Percentiles rank a stretch among this genome's conserved stretches.
Evolutionary conservation across 441 rosid species (phyloP).

Genomic region (Biscutella laevigata): DNA sequence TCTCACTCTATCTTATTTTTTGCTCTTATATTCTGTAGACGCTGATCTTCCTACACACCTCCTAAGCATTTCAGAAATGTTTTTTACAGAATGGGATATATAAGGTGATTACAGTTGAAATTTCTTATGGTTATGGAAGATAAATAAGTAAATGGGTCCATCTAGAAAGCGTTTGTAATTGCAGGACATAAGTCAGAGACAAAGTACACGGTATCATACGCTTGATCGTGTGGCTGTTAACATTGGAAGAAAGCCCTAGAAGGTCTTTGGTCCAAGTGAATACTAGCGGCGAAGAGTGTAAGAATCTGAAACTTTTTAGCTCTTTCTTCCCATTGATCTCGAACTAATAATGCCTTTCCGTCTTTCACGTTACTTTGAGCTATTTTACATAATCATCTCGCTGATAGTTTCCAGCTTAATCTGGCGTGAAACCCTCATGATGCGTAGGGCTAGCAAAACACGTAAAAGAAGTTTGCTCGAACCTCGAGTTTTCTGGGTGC

Average conservation of each 20-base stretch:
- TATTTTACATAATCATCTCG: not conserved
- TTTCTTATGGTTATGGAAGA: no score
- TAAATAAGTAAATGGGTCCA: no score
- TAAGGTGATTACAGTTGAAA: no score
- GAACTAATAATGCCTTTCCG: not conserved
- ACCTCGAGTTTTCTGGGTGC: slow-evolving; percentile 75
- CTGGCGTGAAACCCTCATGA: slow-evolving; percentile 75
- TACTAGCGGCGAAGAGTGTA: slow-evolving; percentile 98
- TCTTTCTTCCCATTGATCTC: not conserved
- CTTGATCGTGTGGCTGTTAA: slow-evolving; percentile 60
- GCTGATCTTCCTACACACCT: no score
- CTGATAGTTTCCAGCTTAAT: slow-evolving; percentile 53
- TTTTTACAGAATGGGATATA: no score
- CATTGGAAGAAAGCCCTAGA: slow-evolving; percentile 69
- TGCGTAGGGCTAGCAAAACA: slow-evolving; percentile 77
- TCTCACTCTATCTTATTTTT: no score
- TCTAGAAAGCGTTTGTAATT: no score
- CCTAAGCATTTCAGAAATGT: no score
- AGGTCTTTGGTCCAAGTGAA: slow-evolving; percentile 87
- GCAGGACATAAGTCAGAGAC: no score
- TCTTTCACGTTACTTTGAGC: not conserved
- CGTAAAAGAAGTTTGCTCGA: slow-evolving; percentile 52
- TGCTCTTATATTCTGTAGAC: no score
- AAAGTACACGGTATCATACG: no score
- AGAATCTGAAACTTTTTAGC: slow-evolving; percentile 18